Conservation (phyloP, 1,284 basidiomycete genomes). For the Rhizopogon parksii region DNA sequence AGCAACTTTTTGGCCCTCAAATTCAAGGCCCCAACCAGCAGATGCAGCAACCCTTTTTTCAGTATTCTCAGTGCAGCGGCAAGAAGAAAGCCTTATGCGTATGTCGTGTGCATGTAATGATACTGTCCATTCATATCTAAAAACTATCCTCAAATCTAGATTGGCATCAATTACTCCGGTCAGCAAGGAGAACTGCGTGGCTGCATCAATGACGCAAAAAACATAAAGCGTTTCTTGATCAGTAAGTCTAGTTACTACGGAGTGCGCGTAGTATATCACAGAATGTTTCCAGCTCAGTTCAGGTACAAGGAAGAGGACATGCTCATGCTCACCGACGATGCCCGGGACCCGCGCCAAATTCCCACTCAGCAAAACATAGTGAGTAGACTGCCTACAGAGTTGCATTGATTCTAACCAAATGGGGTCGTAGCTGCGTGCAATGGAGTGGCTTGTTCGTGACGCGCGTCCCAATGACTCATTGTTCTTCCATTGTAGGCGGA, state of each 20-base stretch:
- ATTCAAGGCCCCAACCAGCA: constrained; percentile 46
- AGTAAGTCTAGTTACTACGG: constrained; percentile 35
- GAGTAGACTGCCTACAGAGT: constrained; percentile 17
- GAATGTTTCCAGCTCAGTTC: constrained; percentile 43
- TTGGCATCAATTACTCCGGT: constrained; percentile 81
- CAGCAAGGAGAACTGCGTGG: constrained; percentile 60
- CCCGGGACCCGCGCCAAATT: constrained; percentile 49
- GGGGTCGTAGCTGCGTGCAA: constrained; percentile 54
- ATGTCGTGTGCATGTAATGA: constrained; percentile 19
- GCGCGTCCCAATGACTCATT: constrained; percentile 80
- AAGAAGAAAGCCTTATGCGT: constrained; percentile 77
- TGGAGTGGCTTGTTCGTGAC: constrained; percentile 84
- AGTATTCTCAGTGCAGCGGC: constrained; percentile 82
- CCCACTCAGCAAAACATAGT: constrained; percentile 85
- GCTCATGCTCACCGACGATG: constrained; percentile 81
- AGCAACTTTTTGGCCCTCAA: constrained; percentile 66
- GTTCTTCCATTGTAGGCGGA: constrained; percentile 81
- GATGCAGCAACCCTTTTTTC: constrained; percentile 57
- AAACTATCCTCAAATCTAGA: constrained; percentile 32
- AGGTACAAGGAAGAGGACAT: constrained; percentile 77
- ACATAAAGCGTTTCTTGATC: constrained; percentile 68
- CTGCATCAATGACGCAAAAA: constrained; percentile 85
- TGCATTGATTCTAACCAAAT: neutral
- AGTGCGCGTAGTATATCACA: neutral
- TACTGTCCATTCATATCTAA: neutral